phyloP scores from a whole-genome alignment of 371 early-diverging fungal species.

The Umbelopsis sp. region DNA sequence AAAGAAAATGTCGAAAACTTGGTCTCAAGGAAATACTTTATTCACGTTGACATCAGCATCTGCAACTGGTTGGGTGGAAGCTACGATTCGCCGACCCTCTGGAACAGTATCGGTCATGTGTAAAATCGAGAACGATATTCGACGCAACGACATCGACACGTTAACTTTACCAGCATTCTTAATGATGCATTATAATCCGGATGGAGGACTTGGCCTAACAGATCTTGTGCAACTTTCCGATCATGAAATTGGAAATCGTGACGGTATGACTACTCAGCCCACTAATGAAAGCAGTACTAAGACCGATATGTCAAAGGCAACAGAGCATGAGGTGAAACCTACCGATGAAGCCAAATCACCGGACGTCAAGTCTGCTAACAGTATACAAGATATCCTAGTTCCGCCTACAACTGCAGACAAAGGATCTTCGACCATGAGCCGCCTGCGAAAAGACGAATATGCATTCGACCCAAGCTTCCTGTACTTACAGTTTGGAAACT shows the following conservation, averaged over 20 bases:
- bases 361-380: neutral
- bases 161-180: conserved; percentile 61
- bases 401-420: conserved; percentile 27
- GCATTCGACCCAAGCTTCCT: conserved; percentile 67
- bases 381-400: conserved; percentile 32
- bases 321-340: neutral
- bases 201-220: conserved; percentile 22
- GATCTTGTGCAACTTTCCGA: conserved; percentile 3
- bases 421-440: conserved; percentile 12
- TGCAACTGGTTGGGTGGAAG: conserved; percentile 76
- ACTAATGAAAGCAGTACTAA: neutral
- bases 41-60: conserved; percentile 73
- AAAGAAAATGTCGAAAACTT: conserved; percentile 60
- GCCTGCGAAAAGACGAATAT: conserved; percentile 49
- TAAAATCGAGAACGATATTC: conserved; percentile 76
- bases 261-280: neutral
- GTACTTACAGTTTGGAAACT: conserved; percentile 67
- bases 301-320: neutral
- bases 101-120: conserved; percentile 76
- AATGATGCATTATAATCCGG: conserved; percentile 64
- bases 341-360: neutral
- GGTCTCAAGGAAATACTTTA: conserved; percentile 87
- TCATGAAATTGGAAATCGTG: neutral
- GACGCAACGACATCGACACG: conserved; percentile 58
- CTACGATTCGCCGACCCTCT: conserved; percentile 83